Conservation (phyloP, 2,329 filamentous ascomycete genomes). For the Neocatenulostroma microsporum region DNA sequence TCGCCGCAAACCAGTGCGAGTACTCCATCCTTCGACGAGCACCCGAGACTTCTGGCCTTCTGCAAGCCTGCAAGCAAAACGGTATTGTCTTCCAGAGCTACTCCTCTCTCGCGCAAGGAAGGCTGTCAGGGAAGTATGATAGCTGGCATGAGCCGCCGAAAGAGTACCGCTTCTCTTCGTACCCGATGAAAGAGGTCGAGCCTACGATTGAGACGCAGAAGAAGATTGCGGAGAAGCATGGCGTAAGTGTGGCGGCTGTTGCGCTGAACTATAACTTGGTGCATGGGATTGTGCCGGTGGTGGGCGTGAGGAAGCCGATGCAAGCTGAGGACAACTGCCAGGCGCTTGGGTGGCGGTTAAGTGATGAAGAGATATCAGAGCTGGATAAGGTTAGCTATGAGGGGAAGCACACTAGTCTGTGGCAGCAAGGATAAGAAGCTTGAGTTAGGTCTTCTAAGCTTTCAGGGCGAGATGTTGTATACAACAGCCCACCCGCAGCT, state of each 20-base stretch:
- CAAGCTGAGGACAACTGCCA: constrained; percentile 36
- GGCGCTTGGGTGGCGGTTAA: constrained; percentile 37
- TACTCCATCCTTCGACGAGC: constrained; percentile 36
- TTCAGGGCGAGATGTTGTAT: too few relatives aligned
- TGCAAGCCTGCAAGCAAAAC: constrained; percentile 5
- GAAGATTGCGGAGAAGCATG: constrained; percentile 30
- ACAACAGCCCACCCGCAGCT: too few relatives aligned
- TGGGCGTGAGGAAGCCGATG: constrained; percentile 35
- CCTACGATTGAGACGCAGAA: constrained; percentile 32
- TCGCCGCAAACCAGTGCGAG: constrained; percentile 41
- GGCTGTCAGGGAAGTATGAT: constrained; percentile 4
- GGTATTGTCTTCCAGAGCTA: constrained; percentile 6
- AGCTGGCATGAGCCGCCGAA: constrained; percentile 5
- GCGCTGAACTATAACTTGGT: constrained; percentile 35
- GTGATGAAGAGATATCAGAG: constrained; percentile 34
- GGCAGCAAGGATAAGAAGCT: constrained; percentile 38
- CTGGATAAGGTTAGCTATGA: constrained; percentile 36
- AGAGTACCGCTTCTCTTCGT: constrained; percentile 16
- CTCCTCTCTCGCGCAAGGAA: constrained; percentile 6
- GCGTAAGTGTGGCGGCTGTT: constrained; percentile 32
- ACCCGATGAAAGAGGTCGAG: constrained; percentile 39
- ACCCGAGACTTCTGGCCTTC: constrained; percentile 34
- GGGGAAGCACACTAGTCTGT: constrained; percentile 33
- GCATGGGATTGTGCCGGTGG: constrained; percentile 38
- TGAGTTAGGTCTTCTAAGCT: too few relatives aligned